Conservation (phyloP, 305 asterid species). For the Fraxinus paxiana region DNA sequence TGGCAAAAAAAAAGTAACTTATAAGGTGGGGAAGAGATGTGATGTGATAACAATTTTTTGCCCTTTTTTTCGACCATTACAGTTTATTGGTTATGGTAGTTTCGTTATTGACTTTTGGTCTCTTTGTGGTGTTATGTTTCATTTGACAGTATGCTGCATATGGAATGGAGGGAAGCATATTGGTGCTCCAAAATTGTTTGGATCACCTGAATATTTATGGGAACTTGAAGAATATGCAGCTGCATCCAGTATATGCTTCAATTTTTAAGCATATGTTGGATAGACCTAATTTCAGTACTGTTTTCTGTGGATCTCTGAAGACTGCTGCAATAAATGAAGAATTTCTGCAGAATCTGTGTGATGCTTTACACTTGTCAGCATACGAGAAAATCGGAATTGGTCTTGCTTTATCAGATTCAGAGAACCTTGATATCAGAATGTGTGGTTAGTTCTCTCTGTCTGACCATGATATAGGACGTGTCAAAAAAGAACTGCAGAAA, state of each 20-base stretch:
- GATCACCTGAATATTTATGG: slow-evolving; percentile 59
- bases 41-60: background rate
- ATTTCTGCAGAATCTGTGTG: slow-evolving; percentile 58
- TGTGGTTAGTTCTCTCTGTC: slow-evolving; percentile 56
- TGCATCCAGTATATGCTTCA: slow-evolving; percentile 63
- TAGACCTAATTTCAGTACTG: slow-evolving; percentile 73
- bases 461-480: background rate
- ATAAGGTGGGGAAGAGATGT: background rate
- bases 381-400: slow-evolving; percentile 78
- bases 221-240: slow-evolving; percentile 51
- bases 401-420: slow-evolving; percentile 78
- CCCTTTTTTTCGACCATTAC: background rate
- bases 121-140: slow-evolving; percentile 18
- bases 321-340: slow-evolving; percentile 54
- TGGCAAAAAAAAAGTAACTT: background rate
- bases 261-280: slow-evolving; percentile 65
- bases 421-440: slow-evolving; percentile 54
- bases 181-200: slow-evolving; percentile 65
- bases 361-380: slow-evolving; percentile 50
- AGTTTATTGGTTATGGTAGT: background rate
- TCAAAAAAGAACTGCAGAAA: slow-evolving; percentile 2
- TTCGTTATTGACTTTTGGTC: slow-evolving; percentile 1
- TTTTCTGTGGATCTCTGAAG: slow-evolving; percentile 61
- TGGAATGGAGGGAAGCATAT: slow-evolving; percentile 74
- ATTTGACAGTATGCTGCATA: slow-evolving; percentile 48